Percentiles rank a stretch among this genome's conserved stretches.
These are phyloP conservation scores for Pythium aphanidermatum DNA, from an alignment of 352 stramenopile genomes.

Conservation along the genomic window DNA sequence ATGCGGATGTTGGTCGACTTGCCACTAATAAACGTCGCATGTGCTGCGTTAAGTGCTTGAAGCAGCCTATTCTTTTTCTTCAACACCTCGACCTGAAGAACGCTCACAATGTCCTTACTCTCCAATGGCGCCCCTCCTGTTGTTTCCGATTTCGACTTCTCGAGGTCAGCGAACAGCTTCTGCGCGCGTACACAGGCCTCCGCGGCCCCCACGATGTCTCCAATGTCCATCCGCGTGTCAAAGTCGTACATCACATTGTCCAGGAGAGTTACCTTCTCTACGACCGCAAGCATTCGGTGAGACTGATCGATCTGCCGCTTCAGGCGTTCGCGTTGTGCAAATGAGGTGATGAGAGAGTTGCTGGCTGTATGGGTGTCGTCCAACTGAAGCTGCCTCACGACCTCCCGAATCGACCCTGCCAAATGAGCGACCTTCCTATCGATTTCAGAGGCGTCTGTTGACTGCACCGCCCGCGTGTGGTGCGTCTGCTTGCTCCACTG, in stretches of 20 bases:
- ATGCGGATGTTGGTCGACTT: constrained; percentile 32
- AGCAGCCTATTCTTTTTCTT: constrained; percentile 52
- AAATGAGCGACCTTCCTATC: constrained; percentile 42
- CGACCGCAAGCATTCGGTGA: constrained; percentile 45
- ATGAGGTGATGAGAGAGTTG: constrained; percentile 35
- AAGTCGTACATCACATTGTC: constrained; percentile 44
- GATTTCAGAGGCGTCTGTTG: constrained; percentile 28
- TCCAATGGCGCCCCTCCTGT: neutral
- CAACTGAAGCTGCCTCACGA: constrained; percentile 52
- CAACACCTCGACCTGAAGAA: constrained; percentile 40
- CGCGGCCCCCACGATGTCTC: constrained; percentile 39
- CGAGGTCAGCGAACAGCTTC: constrained; percentile 25
- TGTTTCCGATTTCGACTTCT: neutral
- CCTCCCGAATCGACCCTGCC: constrained; percentile 33
- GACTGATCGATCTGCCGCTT: constrained; percentile 60
- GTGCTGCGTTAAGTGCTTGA: constrained; percentile 39
- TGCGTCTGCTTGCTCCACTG: constrained; percentile 30
- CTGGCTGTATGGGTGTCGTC: constrained; percentile 5
- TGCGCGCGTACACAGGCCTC: constrained; percentile 34
- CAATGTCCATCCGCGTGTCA: constrained; percentile 38
- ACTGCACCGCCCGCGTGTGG: neutral
- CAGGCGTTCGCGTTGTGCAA: constrained; percentile 50
- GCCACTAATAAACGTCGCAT: constrained; percentile 30
- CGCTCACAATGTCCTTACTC: constrained; percentile 28
- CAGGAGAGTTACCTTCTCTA: constrained; percentile 64